A percentile compares a stretch with the other conserved stretches of the same genome.
Conservation (phyloP, 2,329 filamentous ascomycete species). For the Aspergillus piperis region DNA sequence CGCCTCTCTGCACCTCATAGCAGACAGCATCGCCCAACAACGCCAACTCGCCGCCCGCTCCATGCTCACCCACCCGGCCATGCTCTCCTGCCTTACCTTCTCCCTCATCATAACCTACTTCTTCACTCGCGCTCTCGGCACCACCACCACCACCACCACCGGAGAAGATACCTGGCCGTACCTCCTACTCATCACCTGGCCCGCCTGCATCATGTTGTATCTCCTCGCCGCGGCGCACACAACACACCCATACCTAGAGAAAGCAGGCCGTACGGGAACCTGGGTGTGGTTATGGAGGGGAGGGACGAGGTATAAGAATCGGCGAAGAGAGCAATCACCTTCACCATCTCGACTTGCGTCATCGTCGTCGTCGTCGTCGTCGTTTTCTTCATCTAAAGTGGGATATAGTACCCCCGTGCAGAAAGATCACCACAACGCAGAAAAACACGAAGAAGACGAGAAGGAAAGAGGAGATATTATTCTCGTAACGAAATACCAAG, state of each 20-base stretch:
- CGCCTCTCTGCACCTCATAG: conserved; percentile 70
- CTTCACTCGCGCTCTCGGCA: conserved; percentile 37
- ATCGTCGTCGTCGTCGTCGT: too few relatives aligned
- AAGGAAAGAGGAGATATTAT: conserved; percentile 50
- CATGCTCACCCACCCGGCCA: conserved; percentile 63
- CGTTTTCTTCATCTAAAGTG: too few relatives aligned
- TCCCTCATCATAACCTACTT: conserved; percentile 44
- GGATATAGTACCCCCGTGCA: too few relatives aligned
- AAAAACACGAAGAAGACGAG: conserved; percentile 64
- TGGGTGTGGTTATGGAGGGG: conserved; percentile 59
- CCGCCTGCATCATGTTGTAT: not conserved
- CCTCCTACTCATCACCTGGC: not conserved
- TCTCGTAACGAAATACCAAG: too few relatives aligned
- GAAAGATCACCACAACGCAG: not conserved
- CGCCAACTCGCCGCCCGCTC: conserved; percentile 65
- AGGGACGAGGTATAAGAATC: conserved; percentile 37
- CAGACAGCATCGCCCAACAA: conserved; percentile 82
- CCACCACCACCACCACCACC: conserved; percentile 12
- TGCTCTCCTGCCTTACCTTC: conserved; percentile 41
- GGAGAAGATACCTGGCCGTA: not conserved
- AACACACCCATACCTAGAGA: conserved; percentile 62
- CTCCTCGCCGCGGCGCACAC: conserved; percentile 39
- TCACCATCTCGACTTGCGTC: too few relatives aligned
- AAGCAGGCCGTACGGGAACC: conserved; percentile 56
- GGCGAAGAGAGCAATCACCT: too few relatives aligned